Conservation (phyloP, 495 filamentous ascomycete species). For the Saxispiralis lemnorum region DNA sequence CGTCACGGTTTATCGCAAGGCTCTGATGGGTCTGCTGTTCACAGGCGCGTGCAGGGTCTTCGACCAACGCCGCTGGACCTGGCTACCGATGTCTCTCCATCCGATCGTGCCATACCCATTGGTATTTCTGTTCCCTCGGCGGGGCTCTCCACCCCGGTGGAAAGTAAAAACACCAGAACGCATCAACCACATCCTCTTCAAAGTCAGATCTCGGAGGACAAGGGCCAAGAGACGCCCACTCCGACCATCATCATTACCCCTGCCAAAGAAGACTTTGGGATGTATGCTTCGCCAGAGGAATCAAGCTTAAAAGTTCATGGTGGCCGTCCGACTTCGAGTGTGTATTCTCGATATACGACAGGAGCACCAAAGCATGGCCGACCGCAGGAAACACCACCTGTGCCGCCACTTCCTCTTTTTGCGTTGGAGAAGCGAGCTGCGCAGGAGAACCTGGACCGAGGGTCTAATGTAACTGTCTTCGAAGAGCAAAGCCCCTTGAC, state of each 20-base stretch:
- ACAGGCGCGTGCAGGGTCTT: slow-evolving; percentile 9
- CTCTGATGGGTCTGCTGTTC: neutral
- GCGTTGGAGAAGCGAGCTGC: slow-evolving; percentile 7
- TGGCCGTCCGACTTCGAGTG: slow-evolving; percentile 39
- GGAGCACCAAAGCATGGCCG: slow-evolving; percentile 17
- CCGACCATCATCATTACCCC: slow-evolving; percentile 51
- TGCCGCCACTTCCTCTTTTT: slow-evolving; percentile 42
- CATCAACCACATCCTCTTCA: slow-evolving; percentile 9
- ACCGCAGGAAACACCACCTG: slow-evolving; percentile 33
- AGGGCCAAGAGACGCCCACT: slow-evolving; percentile 23
- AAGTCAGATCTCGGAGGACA: neutral
- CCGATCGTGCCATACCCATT: slow-evolving; percentile 59
- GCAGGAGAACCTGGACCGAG: neutral
- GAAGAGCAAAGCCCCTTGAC: slow-evolving; percentile 9
- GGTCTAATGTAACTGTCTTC: slow-evolving; percentile 18
- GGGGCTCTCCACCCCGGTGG: slow-evolving; percentile 32
- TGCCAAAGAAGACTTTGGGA: slow-evolving; percentile 41
- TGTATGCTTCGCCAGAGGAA: slow-evolving; percentile 30
- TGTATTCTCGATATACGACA: slow-evolving; percentile 48
- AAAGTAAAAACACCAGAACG: slow-evolving; percentile 34
- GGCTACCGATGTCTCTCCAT: slow-evolving; percentile 49
- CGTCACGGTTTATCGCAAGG: neutral
- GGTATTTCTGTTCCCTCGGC: slow-evolving; percentile 53
- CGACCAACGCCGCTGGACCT: slow-evolving; percentile 10
- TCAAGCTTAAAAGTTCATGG: slow-evolving; percentile 9